These are phyloP conservation scores for Rubia yunnanensis DNA, from an alignment of 257 asterid species.

Conservation along the genomic window DNA sequence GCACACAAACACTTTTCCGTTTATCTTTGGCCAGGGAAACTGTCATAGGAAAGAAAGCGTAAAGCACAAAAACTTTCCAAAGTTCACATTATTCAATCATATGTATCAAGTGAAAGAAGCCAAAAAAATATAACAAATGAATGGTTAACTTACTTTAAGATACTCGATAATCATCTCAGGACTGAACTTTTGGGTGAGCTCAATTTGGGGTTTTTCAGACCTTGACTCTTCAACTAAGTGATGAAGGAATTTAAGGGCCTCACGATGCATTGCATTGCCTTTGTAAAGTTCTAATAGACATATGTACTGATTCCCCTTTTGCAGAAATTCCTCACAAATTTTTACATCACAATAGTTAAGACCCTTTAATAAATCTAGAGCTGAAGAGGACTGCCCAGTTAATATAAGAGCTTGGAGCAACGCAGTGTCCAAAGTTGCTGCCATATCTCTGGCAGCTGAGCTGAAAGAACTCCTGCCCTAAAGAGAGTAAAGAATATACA, in stretches of 20 bases:
- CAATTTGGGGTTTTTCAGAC: slow-evolving; percentile 57
- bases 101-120: neutral
- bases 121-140: neutral
- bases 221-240: slow-evolving; percentile 77
- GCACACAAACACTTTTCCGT: neutral
- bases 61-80: neutral
- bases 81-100: neutral
- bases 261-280: slow-evolving; percentile 75
- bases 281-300: slow-evolving; percentile 79
- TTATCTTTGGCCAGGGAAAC: neutral
- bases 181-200: slow-evolving; percentile 66
- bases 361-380: slow-evolving; percentile 68
- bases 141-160: slow-evolving; percentile 48
- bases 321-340: slow-evolving; percentile 82
- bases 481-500: slow-evolving; percentile 11
- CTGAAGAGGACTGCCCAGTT: slow-evolving; percentile 85
- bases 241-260: slow-evolving; percentile 78
- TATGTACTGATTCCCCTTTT: slow-evolving; percentile 51
- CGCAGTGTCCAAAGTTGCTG: slow-evolving; percentile 83
- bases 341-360: slow-evolving; percentile 71
- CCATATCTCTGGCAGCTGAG: slow-evolving; percentile 92
- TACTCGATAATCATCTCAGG: slow-evolving; percentile 90
- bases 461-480: slow-evolving; percentile 63
- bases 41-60: neutral
- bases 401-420: slow-evolving; percentile 75